Evolutionary conservation across 2,329 filamentous ascomycete species (phyloP).

Genomic region (Orbilia brochopaga): DNA sequence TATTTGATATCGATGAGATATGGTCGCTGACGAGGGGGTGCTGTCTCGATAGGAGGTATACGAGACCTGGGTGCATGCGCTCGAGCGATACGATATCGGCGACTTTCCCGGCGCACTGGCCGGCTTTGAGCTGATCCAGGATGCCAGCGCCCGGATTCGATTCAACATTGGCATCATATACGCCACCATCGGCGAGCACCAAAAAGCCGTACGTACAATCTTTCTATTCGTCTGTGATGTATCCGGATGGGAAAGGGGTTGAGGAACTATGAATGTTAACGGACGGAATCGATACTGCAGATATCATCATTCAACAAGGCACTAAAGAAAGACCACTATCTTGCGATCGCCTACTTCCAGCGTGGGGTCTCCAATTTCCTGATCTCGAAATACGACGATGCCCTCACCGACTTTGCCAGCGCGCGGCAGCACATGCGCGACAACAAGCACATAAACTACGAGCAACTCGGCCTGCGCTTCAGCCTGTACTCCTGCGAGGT

Average conservation of each 20-base stretch:
- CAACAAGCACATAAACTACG: slow-evolving; percentile 97
- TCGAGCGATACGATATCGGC: slow-evolving; percentile 92
- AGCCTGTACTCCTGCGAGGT: slow-evolving; percentile 97
- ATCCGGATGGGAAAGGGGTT: too few relatives aligned
- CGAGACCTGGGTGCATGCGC: slow-evolving; percentile 94
- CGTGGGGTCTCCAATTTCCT: slow-evolving; percentile 98
- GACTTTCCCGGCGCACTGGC: slow-evolving; percentile 88
- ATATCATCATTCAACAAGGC: slow-evolving; percentile 71
- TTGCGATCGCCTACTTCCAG: slow-evolving; percentile 97
- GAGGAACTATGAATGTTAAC: too few relatives aligned
- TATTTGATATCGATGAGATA: not conserved
- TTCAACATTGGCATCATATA: slow-evolving; percentile 99
- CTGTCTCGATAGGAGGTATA: slow-evolving; percentile 58
- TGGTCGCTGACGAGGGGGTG: not conserved
- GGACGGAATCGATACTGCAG: slow-evolving; percentile 10
- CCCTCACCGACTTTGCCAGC: slow-evolving; percentile 97
- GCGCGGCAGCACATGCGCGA: slow-evolving; percentile 91
- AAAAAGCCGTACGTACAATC: slow-evolving; percentile 76
- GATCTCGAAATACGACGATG: slow-evolving; percentile 94
- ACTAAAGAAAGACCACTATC: slow-evolving; percentile 87
- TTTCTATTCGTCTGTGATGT: slow-evolving; percentile 45
- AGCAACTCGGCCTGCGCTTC: slow-evolving; percentile 91
- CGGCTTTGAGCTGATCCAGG: slow-evolving; percentile 73
- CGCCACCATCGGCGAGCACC: slow-evolving; percentile 95
- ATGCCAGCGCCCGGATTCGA: slow-evolving; percentile 93